Evolutionary conservation across 257 asterid genomes (phyloP).

Genomic region (Marsdenia floribunda): DNA sequence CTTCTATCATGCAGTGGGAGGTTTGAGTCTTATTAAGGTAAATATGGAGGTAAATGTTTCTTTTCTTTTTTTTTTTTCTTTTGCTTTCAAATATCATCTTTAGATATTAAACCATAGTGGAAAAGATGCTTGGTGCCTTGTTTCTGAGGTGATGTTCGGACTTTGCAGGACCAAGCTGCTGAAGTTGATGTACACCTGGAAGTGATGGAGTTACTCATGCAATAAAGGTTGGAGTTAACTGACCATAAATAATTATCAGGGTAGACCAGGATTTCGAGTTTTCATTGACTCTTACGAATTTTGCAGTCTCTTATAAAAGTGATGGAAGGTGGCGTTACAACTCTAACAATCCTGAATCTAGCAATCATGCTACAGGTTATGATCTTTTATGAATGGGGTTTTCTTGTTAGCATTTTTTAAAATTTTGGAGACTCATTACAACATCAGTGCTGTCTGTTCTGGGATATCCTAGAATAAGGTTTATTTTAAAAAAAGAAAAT

Average conservation of each 20-base stretch:
- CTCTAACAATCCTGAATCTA: constrained; percentile 78
- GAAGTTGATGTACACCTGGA: constrained; percentile 55
- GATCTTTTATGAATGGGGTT: neutral
- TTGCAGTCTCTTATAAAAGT: constrained; percentile 88
- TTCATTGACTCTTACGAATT: constrained; percentile 18
- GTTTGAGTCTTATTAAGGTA: constrained; percentile 76
- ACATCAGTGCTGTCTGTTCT: neutral
- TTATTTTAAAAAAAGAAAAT: neutral
- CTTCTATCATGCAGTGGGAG: constrained; percentile 63
- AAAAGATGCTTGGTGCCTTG: neutral
- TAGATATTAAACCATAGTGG: neutral
- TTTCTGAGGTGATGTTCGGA: constrained; percentile 1
- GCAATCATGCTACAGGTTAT: constrained; percentile 84
- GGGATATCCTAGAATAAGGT: neutral
- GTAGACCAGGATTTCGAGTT: constrained; percentile 5
- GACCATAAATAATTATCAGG: neutral
- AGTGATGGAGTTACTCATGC: constrained; percentile 60
- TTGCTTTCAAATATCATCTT: neutral
- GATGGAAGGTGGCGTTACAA: constrained; percentile 97
- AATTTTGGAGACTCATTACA: neutral
- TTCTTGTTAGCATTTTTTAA: neutral
- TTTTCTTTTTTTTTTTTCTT: neutral
- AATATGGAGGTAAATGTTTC: neutral
- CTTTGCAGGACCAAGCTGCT: constrained; percentile 62
- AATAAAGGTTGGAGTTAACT: constrained; percentile 52